Evolutionary conservation across 2,329 filamentous ascomycete genomes (phyloP).

Genomic region (Xylariaceae sp.): DNA sequence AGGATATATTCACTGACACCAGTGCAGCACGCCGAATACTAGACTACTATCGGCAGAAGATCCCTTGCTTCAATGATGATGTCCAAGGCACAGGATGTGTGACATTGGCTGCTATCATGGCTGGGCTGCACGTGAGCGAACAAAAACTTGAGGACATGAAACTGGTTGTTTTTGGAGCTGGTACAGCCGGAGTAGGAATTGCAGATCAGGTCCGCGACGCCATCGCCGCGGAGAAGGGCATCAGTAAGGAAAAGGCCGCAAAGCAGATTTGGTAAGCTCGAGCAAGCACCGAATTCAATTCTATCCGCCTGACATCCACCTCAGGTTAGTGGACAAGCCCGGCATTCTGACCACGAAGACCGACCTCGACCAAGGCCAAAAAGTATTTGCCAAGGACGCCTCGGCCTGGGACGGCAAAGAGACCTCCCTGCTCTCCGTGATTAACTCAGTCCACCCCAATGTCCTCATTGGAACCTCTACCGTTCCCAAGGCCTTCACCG

Average conservation of each 20-base stretch:
- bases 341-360: conserved; percentile 66
- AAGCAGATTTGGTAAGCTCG: conserved; percentile 70
- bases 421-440: conserved; percentile 58
- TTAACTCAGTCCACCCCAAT: conserved; percentile 70
- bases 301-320: conserved; percentile 1
- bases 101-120: conserved; percentile 76
- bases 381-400: conserved; percentile 60
- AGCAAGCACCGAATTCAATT: background rate
- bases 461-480: conserved; percentile 84
- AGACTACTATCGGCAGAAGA: conserved; percentile 67
- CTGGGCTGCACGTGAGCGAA: conserved; percentile 65
- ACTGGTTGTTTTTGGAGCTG: conserved; percentile 74
- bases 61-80: conserved; percentile 88
- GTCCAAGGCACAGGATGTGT: conserved; percentile 87
- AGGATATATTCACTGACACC: background rate
- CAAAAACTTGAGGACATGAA: conserved; percentile 64
- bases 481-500: conserved; percentile 68
- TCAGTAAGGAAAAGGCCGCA: conserved; percentile 67
- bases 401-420: conserved; percentile 58
- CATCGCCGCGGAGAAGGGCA: conserved; percentile 63
- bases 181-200: conserved; percentile 79
- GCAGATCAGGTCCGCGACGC: conserved; percentile 80
- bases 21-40: conserved; percentile 57
- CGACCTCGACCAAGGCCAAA: conserved; percentile 62
- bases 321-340: conserved; percentile 74